Base-by-base conservation (phyloP, 2,329 filamentous ascomycete species). In the Scedosporium aurantiacum region DNA sequence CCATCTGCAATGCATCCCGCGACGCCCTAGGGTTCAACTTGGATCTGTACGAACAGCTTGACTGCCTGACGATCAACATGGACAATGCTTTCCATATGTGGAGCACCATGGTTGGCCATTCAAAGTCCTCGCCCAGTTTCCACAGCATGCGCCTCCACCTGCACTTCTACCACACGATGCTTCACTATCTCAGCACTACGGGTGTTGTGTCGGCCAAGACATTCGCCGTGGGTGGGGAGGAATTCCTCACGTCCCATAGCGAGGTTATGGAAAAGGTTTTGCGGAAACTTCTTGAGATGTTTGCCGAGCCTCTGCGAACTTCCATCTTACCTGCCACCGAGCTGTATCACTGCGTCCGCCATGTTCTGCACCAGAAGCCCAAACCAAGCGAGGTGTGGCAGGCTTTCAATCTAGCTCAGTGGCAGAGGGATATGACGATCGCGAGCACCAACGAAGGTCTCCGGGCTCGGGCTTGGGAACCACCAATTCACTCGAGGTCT, bases 81-180 rank as follows among this genome's bases (percentile, higher is more conserved):
- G 65, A 66, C 62, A 82, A 82, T 58, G 73, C 81, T 62, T 73
- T 74, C 61, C 71, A 73, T 57, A 80, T 81, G 78, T 63, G 80
- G 32, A 68, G 69, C 45, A 70, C 72, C n/a, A 66, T 79, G 60
- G 69, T 70, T 3, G 67, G 64, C 16, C 62, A 65, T 45, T 64
- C 68, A 8, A 25, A 41, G 64, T 66, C 16, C 68, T 70, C 64
- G 64, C 66, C 16, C 66, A 69, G 27, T 67, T 68, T 47, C 61
- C 47, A 55, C 21, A 41, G 23, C 45, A 50, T 60, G 45, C 27
- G 58, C 6, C 47, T 6, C 25, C 58, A 60, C 58, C 47, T 50
- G 16, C 58, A 54, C 32, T 55, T 50, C 27, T 60, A 60, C 32
- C 45, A 60, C 47, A 60, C 58, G n/a, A 50, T 60, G 58, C 58